Base-by-base conservation (phyloP, 2,329 filamentous ascomycete species). In the Penicillium sp. region DNA sequence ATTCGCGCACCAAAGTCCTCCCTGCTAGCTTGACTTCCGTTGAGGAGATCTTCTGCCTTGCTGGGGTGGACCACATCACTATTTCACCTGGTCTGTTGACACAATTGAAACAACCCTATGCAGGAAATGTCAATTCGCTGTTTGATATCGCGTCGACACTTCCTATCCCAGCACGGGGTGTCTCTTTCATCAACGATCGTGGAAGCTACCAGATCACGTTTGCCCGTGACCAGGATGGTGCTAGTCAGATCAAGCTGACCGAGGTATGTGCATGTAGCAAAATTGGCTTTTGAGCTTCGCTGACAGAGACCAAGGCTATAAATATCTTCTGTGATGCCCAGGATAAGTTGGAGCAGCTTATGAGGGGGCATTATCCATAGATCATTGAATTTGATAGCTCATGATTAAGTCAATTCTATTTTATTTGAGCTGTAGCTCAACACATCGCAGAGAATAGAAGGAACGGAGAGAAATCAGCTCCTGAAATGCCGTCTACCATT, bases 281-380 rank as follows among this genome's bases (percentile, higher is more conserved):
- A n/a, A n/a, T n/a, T n/a, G n/a, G n/a, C n/a, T n/a, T n/a, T 26
- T 5, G n/a, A 50, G 14, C 39, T 37, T 37, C 18, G 24, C 49
- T 55, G 14, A 58, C 34, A 20, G 22, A 50, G 29, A 26, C 4
- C 29, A 24, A 69, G 66, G 83, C 83, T 9, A 79, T 85, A 47
- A 82, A 83, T 61, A 84, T 83, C 52, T 85, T 85, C 67, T 78
- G 74, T 47, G 79, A 82, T 51, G 81, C 82, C 68, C 82, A 85
- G 66, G 75, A 80, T 10, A 77, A 76, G 54, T 61, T 85, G 43
- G 82, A 84, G 61, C 72, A 56, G 14, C 46, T 71, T 20, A 61
- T 67, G 57, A 66, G 57, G 26, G 22, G 10, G 2, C 14, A 16
- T 10, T 24, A 26, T 2, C 26, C 26, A 10, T 20, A 44, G 26